phyloP scores from a whole-genome alignment of 495 filamentous ascomycete genomes.

The Darksidea phi region DNA sequence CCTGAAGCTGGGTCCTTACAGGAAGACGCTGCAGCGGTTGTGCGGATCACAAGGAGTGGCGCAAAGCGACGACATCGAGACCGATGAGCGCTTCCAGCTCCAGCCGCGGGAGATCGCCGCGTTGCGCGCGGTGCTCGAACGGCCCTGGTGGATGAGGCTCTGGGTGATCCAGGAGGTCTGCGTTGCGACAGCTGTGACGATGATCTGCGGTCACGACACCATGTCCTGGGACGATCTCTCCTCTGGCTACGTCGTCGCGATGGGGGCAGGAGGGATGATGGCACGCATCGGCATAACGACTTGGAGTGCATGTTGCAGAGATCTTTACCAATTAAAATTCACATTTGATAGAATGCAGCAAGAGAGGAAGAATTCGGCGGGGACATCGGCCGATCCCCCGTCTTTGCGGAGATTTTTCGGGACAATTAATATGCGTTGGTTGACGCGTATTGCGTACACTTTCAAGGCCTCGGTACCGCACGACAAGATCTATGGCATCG shows the following conservation, averaged over 20 bases:
- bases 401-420: background rate
- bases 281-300: background rate
- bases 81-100: background rate
- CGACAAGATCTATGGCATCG: background rate
- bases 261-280: background rate
- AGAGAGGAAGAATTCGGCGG: background rate
- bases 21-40: background rate
- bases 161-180: conserved; percentile 4
- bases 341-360: background rate
- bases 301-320: background rate
- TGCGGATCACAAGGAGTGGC: background rate
- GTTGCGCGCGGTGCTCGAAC: background rate
- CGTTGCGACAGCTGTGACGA: background rate
- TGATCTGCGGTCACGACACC: background rate
- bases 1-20: background rate
- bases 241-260: background rate
- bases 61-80: background rate
- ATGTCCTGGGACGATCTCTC: background rate
- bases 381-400: background rate
- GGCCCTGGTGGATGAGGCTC: conserved; percentile 6
- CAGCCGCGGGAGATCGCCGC: background rate
- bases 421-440: background rate
- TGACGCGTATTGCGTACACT: background rate
- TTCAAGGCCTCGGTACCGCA: background rate
- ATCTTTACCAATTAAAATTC: background rate